Base-by-base conservation (phyloP, 1,284 basidiomycete genomes). In the Tylopilus sp. region DNA sequence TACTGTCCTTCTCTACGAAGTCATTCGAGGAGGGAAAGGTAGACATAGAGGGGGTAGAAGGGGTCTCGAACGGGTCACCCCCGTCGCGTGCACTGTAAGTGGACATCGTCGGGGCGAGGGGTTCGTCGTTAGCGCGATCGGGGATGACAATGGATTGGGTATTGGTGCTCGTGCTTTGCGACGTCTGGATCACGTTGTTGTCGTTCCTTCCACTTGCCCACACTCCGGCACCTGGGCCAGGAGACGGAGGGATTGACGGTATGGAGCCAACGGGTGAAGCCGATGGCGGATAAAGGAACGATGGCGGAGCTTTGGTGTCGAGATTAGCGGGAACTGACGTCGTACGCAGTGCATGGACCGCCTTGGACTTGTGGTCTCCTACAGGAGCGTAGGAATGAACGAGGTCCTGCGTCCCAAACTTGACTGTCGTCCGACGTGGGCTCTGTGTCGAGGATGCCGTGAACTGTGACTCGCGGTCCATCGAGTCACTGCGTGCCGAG, bases 321-420 rank as follows among this genome's bases (percentile, higher is more conserved):
- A 59, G 64, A 43, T 67, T 48, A 4, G 61, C 26, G 9, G 63
- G 61, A 21, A 64, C 16, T 2, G 61, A 46, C 13, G 54, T 52
- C 28, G 40, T 41, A 18, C 64, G 61, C 59, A 46, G 78, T 51
- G 79, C 76, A 56, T 87, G 84, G 6, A 71, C 81, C 16, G 78
- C 77, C 21, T 60, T 51, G 12, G 71, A 66, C 44, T 71, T 74
- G 36, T 71, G 69, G 19, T 59, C 55, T 9, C 73, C 72, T n/a
- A 70, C 68, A 13, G 70, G 72, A 19, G 76, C 77, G 64, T 91
- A 91, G 46, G 79, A 78, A 63, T 90, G 86, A 33, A 89, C 79
- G 6, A 89, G 60, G 51, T 90, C 87, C 58, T 84, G 71, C 34
- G 73, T 72, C 36, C 77, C 84, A 59, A 91, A 91, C 65, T 89